These are phyloP conservation scores for Friedmanniomyces endolithicus DNA, from an alignment of 495 filamentous ascomycete species.

Conservation along the genomic window DNA sequence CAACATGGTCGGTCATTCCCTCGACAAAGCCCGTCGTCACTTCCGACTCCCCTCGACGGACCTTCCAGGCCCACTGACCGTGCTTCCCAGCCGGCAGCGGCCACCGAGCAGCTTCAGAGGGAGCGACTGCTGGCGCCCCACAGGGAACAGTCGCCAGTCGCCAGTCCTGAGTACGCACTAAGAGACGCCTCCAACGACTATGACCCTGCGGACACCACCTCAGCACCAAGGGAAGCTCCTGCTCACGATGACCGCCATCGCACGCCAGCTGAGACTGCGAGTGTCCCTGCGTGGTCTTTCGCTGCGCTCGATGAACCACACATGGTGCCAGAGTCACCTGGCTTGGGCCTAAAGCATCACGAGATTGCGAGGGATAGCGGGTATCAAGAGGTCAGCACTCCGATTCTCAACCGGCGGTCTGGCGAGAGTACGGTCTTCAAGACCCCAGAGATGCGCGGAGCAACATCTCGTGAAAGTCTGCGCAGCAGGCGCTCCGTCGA, in stretches of 20 bases:
- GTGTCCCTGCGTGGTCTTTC: conserved; percentile 4
- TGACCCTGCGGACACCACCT: no score
- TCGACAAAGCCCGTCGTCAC: not conserved
- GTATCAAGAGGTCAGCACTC: conserved; percentile 29
- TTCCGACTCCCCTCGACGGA: not conserved
- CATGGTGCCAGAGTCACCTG: not conserved
- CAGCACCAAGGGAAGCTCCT: no score
- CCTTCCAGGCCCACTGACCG: no score
- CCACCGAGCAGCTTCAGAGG: no score
- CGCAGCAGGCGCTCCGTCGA: conserved; percentile 17
- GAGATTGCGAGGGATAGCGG: conserved; percentile 32
- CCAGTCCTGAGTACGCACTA: no score
- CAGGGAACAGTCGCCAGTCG: no score
- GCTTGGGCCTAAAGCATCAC: conserved; percentile 15
- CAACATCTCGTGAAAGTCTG: conserved; percentile 7
- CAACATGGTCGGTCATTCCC: not conserved
- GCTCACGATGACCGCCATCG: no score
- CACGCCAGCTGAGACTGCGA: not conserved
- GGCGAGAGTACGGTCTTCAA: not conserved
- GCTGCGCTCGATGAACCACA: not conserved
- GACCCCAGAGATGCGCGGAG: not conserved
- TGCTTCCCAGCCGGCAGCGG: no score
- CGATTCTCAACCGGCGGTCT: conserved; percentile 6
- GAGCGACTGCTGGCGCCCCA: no score
- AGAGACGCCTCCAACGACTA: no score